These are phyloP conservation scores for Termitomyces heimii DNA, from an alignment of 768 basidiomycete genomes.

Conservation along the genomic window DNA sequence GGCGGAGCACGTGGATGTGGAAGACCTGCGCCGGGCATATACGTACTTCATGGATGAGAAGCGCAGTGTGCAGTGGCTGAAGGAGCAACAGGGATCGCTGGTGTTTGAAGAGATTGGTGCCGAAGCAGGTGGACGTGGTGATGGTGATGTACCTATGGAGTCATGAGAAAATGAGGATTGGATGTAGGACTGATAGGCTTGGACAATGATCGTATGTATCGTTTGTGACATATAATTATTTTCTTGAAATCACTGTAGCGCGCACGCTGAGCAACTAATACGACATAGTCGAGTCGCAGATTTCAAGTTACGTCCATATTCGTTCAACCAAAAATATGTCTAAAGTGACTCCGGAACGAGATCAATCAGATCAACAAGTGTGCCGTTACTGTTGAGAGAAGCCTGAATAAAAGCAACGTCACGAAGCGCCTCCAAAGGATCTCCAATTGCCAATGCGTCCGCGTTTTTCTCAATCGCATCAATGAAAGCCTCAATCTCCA, in stretches of 20 bases:
- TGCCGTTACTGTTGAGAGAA: slow-evolving; percentile 13
- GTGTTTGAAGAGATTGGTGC: slow-evolving; percentile 66
- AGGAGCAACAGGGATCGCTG: slow-evolving; percentile 71
- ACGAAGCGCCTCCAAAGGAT: slow-evolving; percentile 54
- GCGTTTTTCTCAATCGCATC: slow-evolving; percentile 43
- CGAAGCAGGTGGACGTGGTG: slow-evolving; percentile 9
- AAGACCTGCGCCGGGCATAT: slow-evolving; percentile 82
- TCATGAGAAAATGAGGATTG: not conserved
- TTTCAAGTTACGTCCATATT: not conserved
- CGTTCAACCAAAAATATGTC: not conserved
- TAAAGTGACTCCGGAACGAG: not conserved
- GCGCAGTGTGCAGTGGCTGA: slow-evolving; percentile 86
- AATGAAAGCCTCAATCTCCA: slow-evolving; percentile 57
- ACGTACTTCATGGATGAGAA: slow-evolving; percentile 92
- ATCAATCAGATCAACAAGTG: not conserved
- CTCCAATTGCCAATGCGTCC: slow-evolving; percentile 44
- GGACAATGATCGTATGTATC: slow-evolving; percentile 1
- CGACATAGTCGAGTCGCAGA: no score
- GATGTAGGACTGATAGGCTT: not conserved
- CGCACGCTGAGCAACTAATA: no score
- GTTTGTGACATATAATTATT: slow-evolving; percentile 3
- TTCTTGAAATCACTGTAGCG: not conserved
- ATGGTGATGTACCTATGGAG: slow-evolving; percentile 30
- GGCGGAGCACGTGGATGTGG: slow-evolving; percentile 71
- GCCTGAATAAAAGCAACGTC: slow-evolving; percentile 83